These are phyloP conservation scores for Cudoniella acicularis DNA, from an alignment of 495 filamentous ascomycete species.

Conservation along the genomic window DNA sequence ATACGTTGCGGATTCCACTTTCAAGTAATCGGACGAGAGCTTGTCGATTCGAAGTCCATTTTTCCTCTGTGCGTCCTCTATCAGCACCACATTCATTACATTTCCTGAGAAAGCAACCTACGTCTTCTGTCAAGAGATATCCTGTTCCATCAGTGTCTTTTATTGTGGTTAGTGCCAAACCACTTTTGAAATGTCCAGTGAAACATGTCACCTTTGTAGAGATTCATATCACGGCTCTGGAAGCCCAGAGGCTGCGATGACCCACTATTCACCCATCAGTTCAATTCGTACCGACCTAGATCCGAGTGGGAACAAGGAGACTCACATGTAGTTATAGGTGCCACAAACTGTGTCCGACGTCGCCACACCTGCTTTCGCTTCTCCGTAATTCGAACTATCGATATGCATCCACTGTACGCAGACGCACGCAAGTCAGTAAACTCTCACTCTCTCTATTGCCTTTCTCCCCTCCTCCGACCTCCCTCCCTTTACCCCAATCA, in stretches of 20 bases:
- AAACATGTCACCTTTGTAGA: slow-evolving; percentile 49
- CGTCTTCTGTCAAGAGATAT: slow-evolving; percentile 61
- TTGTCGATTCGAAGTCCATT: slow-evolving; percentile 49
- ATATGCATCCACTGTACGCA: slow-evolving; percentile 58
- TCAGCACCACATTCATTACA: not conserved
- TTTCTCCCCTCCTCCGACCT: slow-evolving; percentile 41
- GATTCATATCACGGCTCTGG: slow-evolving; percentile 55
- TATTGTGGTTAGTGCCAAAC: too few species aligned
- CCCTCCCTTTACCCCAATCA: not conserved
- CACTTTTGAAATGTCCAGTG: not conserved
- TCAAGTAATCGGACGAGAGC: slow-evolving; percentile 44
- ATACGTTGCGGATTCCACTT: slow-evolving; percentile 33
- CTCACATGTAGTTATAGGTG: slow-evolving; percentile 41
- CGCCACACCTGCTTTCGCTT: slow-evolving; percentile 62
- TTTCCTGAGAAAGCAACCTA: slow-evolving; percentile 20
- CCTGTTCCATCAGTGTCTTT: slow-evolving; percentile 48
- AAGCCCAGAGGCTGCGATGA: slow-evolving; percentile 45
- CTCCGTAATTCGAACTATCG: slow-evolving; percentile 56
- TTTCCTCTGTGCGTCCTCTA: slow-evolving; percentile 31
- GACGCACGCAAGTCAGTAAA: slow-evolving; percentile 37
- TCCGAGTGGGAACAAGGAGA: not conserved
- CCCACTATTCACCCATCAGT: too few species aligned
- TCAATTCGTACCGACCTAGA: too few species aligned
- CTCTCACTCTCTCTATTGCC: slow-evolving; percentile 38
- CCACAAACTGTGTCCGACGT: slow-evolving; percentile 56